Evolutionary conservation across 306 rosid genomes (phyloP).

Genomic region (Quercus alba): DNA sequence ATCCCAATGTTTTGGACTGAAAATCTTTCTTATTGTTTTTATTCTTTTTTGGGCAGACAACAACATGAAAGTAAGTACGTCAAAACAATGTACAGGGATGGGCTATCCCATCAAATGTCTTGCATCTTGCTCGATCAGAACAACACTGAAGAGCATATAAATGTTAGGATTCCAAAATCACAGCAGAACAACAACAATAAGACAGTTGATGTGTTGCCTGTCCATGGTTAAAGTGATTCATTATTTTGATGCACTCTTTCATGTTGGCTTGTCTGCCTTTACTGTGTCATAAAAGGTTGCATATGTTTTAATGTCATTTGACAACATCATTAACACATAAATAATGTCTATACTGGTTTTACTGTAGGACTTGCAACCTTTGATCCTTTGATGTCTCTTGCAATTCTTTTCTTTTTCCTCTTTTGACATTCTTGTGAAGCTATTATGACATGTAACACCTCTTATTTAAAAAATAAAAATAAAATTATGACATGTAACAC

Average conservation of each 20-base stretch:
- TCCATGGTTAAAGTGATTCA: neutral
- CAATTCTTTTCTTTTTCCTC: neutral
- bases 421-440: slow-evolving; percentile 3
- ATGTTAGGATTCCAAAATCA: no score
- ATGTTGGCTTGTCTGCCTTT: neutral
- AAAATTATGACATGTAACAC: slow-evolving; percentile 13
- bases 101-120: no score
- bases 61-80: no score
- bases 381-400: neutral
- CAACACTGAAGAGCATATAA: no score
- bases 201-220: neutral
- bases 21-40: no score
- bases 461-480: no score
- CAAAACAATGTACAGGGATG: no score
- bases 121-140: no score
- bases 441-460: slow-evolving; percentile 17
- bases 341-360: slow-evolving; percentile 18
- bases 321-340: slow-evolving; percentile 2
- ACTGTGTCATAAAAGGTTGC: neutral
- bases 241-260: neutral
- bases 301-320: neutral
- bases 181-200: neutral
- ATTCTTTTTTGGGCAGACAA: no score
- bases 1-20: no score
- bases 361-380: slow-evolving; percentile 6